These are phyloP conservation scores for Trichothecium roseum DNA, from an alignment of 2,329 filamentous ascomycete genomes.

Conservation along the genomic window DNA sequence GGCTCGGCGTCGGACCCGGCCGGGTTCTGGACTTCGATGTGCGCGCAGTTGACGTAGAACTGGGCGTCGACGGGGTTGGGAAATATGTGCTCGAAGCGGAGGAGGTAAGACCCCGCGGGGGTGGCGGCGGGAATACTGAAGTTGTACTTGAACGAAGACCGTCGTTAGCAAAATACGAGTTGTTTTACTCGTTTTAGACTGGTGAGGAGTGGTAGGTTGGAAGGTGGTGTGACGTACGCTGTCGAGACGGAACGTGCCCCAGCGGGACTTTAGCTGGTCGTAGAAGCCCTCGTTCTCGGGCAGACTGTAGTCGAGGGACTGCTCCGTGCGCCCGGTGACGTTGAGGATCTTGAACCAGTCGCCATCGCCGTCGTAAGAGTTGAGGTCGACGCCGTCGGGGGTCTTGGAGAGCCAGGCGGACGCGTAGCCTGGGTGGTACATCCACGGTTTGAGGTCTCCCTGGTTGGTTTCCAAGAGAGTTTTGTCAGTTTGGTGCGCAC, in stretches of 20 bases:
- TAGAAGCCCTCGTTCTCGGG: background rate
- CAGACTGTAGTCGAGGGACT: conserved; percentile 2
- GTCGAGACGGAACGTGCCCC: conserved; percentile 1
- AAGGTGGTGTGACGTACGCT: background rate
- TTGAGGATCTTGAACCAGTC: conserved; percentile 8
- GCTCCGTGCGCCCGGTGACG: conserved; percentile 2
- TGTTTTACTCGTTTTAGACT: no score
- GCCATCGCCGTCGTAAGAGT: conserved; percentile 5
- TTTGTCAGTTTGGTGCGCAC: no score
- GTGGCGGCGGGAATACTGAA: conserved; percentile 19
- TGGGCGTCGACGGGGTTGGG: background rate
- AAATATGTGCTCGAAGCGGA: conserved; percentile 21
- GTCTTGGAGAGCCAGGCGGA: conserved; percentile 5
- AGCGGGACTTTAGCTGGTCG: conserved; percentile 2
- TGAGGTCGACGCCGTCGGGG: conserved; percentile 3
- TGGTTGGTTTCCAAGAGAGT: background rate
- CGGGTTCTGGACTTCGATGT: conserved; percentile 24
- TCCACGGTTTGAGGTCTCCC: background rate
- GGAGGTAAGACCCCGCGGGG: conserved; percentile 25
- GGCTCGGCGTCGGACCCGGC: conserved; percentile 8
- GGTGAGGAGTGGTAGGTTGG: background rate
- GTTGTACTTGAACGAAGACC: background rate
- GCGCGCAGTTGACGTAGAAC: conserved; percentile 34
- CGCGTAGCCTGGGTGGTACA: conserved; percentile 6
- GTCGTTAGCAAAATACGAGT: background rate